Conservation (phyloP, 83 land plant genomes). For the Diphasiastrum complanatum region DNA sequence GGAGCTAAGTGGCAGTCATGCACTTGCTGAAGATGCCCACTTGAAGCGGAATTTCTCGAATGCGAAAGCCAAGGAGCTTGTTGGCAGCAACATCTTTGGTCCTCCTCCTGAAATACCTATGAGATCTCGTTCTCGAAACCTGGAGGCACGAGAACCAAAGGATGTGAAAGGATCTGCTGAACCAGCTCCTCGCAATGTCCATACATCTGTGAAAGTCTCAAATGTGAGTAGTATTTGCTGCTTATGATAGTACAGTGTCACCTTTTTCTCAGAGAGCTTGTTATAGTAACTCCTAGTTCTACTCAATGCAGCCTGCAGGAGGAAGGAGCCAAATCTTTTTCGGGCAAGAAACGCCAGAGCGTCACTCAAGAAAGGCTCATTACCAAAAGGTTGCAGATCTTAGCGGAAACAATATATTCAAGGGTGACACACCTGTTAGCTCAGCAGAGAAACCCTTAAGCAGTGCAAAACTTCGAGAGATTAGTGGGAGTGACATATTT, state of each 20-base stretch:
- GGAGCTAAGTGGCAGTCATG: slow-evolving; percentile 10
- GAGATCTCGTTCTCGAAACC: slow-evolving; percentile 25
- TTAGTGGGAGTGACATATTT: slow-evolving; percentile 37
- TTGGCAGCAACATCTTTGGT: slow-evolving; percentile 63
- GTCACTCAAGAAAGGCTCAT: slow-evolving; percentile 23
- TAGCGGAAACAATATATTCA: slow-evolving; percentile 30
- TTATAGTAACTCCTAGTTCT: neutral
- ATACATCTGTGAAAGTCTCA: slow-evolving; percentile 12
- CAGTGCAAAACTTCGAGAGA: slow-evolving; percentile 33
- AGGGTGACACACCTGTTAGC: slow-evolving; percentile 13
- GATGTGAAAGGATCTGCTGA: slow-evolving; percentile 6
- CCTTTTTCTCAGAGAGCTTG: no score
- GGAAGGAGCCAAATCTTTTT: slow-evolving; percentile 14
- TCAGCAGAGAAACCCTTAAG: slow-evolving; percentile 27
- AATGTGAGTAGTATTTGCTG: slow-evolving; percentile 2
- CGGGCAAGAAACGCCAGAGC: slow-evolving; percentile 23
- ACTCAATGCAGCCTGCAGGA: slow-evolving; percentile 6
- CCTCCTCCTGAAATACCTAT: slow-evolving; percentile 49
- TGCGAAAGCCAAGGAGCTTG: slow-evolving; percentile 63
- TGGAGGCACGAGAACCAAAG: slow-evolving; percentile 28
- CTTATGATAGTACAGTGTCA: no score
- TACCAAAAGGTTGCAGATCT: slow-evolving; percentile 31
- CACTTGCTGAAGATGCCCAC: slow-evolving; percentile 21
- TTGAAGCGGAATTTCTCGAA: slow-evolving; percentile 43
- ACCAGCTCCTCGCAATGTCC: slow-evolving; percentile 7